Conservation (phyloP, 176 grass and related monocot genomes). For the Neostapfia colusana region DNA sequence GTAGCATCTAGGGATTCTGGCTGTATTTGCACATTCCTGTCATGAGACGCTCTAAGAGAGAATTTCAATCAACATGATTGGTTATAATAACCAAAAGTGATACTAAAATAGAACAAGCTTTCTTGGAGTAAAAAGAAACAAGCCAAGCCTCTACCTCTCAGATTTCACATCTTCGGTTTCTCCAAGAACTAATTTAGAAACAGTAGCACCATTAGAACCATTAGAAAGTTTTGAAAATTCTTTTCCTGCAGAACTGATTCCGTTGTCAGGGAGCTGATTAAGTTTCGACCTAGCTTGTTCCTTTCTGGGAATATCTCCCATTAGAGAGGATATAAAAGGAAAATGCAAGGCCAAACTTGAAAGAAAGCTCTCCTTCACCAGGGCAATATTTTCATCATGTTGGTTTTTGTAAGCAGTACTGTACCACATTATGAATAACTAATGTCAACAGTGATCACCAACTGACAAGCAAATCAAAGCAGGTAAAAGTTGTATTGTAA, state of each 20-base stretch:
- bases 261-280: conserved; percentile 17
- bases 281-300: conserved; percentile 27
- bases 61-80: conserved; percentile 20
- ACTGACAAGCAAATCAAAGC: neutral
- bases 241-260: conserved; percentile 33
- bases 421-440: conserved; percentile 19
- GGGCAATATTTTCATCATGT: conserved; percentile 41
- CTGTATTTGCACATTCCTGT: conserved; percentile 27
- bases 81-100: neutral
- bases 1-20: conserved; percentile 36
- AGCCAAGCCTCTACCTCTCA: conserved; percentile 42
- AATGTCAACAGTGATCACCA: neutral
- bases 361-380: conserved; percentile 55
- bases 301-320: conserved; percentile 44
- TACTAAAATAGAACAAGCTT: conserved; percentile 11
- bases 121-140: conserved; percentile 16
- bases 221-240: conserved; percentile 33
- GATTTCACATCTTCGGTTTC: conserved; percentile 43
- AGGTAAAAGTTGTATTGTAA: too few species aligned
- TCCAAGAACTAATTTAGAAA: conserved; percentile 39
- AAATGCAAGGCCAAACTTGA: conserved; percentile 56
- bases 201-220: conserved; percentile 28
- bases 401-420: conserved; percentile 39
- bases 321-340: conserved; percentile 73
- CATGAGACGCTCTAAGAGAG: conserved; percentile 40